Base-by-base conservation (phyloP, 2,329 filamentous ascomycete genomes). In the Pseudopyricularia javanii region DNA sequence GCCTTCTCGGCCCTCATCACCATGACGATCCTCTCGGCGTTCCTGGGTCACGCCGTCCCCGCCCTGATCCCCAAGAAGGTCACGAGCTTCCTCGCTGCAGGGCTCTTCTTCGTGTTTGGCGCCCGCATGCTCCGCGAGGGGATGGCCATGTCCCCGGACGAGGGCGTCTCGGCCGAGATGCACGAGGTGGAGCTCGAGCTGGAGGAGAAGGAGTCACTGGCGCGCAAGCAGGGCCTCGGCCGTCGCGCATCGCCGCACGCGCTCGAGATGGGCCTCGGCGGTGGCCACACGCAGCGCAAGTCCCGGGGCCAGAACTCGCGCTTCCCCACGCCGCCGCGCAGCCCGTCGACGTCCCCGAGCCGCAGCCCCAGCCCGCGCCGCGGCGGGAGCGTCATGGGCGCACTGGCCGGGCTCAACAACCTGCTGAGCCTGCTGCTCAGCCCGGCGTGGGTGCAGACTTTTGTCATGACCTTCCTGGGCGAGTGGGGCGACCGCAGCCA, bases 401-500 rank as follows among this genome's bases (percentile, higher is more conserved):
- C 73, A 50, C 56, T 79, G 56, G 66, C 76, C 20, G 91, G 93
- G 1, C 71, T 96, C 24, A 83, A 83, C 66, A 98, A 98, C 62
- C 79, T 98, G 4, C 81, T 90, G 57, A 90, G 88, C 11, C 75
- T 98, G 7, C 78, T 98, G 4, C 76, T 98, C 37, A 95, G 88
- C 68, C 93, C 93, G 1, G 93, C 91, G 1, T 98, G 93, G 93
- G 93, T 98, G 14, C 91, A 97, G 70, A 98, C 93, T 0, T 98
- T 98, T 65, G 81, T 94, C 61, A 98, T 98, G 93, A 98, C 93
- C 2, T 98, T 98, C 71, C 72, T 98, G 30, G 93, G 93, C 40
- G 93, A 98, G 68, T 98, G 93, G 93, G 93, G 93, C 54, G 93
- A 98, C 64, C 83, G 93, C 59, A 95, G 88, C 66, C 93, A 98